Evolutionary conservation across 805 yeast genomes (phyloP), one percentile per base, ranked within the genome.

Genomic region (Candida wancherniae): DNA sequence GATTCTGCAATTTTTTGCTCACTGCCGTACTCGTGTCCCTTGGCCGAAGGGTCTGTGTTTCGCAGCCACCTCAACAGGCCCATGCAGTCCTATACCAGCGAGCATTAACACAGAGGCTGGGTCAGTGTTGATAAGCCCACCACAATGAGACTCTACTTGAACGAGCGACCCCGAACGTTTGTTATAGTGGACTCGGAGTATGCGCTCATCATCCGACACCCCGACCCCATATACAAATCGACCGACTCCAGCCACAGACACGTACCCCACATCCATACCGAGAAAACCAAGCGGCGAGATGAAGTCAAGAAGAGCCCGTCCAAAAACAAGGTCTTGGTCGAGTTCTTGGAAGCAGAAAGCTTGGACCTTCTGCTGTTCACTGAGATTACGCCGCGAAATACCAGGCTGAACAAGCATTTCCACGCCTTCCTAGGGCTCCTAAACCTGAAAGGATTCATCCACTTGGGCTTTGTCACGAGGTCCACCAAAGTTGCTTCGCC

Each of bases 101-200:
- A n/a, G n/a, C n/a, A n/a, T n/a, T n/a, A n/a, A n/a, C n/a, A n/a
- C n/a, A n/a, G n/a, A n/a, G n/a, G n/a, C n/a, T n/a, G n/a, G n/a
- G n/a, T n/a, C n/a, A n/a, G n/a, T n/a, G n/a, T n/a, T n/a, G n/a
- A n/a, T n/a, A n/a, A n/a, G n/a, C n/a, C n/a, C n/a, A n/a, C n/a
- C n/a, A 18, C 19, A 9, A 83, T 84, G 87, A 71, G 62, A 53
- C 68, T 84, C 9, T 77, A 67, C 53, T 65, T 82, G 31, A 75
- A 81, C 34, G 73, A 69, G 34, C 53, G 64, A 19, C 90, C 92
- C 2, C 63, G 95, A 33, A 71, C 88, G 8, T 63, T 84, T 35
- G 80, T 84, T 2, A 61, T 86, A 3, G 73, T 77, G 3, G 71
- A 80, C 13, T 67, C 70, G 25, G 71, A 69, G 16, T 71, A 65